A percentile compares a stretch with the other conserved stretches of the same genome.
Evolutionary conservation across 1,284 basidiomycete species (phyloP).

Genomic region (Athelia sp.): DNA sequence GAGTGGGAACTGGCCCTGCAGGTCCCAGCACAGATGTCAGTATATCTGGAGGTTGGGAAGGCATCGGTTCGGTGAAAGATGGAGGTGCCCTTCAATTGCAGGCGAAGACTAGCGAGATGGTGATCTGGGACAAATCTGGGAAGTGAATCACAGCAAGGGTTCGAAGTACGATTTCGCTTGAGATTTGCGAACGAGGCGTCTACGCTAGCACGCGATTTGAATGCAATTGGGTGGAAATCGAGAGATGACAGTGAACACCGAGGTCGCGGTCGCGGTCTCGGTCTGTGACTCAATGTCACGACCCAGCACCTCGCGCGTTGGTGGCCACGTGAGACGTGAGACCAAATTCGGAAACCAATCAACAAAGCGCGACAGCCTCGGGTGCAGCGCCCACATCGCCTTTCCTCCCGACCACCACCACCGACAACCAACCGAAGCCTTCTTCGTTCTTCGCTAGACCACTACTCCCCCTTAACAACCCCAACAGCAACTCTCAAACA

Average conservation of each 20-base stretch:
- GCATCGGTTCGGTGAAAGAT: neutral
- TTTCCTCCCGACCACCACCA: constrained; percentile 13
- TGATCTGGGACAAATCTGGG: too few species aligned
- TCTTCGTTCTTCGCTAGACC: neutral
- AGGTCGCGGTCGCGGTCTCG: too few species aligned
- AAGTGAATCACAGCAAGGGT: too few species aligned
- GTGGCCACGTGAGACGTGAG: constrained; percentile 2
- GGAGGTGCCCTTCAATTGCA: neutral
- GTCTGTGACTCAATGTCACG: too few species aligned
- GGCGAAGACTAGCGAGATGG: too few species aligned
- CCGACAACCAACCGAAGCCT: constrained; percentile 3
- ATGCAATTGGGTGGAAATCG: too few species aligned
- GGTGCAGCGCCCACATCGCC: constrained; percentile 8
- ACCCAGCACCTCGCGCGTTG: neutral
- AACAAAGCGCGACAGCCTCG: constrained; percentile 12
- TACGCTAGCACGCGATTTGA: too few species aligned
- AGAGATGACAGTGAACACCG: too few species aligned
- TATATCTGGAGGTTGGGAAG: constrained; percentile 18
- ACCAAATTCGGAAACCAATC: constrained; percentile 1
- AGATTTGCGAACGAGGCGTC: too few species aligned
- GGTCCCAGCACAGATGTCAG: constrained; percentile 21
- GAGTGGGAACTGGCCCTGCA: constrained; percentile 2
- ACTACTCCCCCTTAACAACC: neutral
- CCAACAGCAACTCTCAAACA: constrained; percentile 11
- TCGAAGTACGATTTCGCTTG: too few species aligned